A percentile compares a stretch with the other conserved stretches of the same genome.
Conservation (phyloP, 306 rosid species). For the Nissolia schottii region DNA sequence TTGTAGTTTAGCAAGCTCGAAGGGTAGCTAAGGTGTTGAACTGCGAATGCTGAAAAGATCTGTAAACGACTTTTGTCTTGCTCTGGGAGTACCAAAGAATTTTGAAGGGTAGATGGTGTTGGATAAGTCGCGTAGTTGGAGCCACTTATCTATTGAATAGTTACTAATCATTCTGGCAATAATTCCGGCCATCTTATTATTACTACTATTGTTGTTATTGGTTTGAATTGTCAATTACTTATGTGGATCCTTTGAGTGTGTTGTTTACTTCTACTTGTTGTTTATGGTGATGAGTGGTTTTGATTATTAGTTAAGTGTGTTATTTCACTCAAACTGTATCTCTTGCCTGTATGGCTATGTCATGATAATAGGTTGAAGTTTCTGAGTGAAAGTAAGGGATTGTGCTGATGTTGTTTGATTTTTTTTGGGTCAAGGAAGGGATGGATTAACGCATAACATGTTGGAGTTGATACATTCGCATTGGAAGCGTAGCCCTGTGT, state of each 20-base stretch:
- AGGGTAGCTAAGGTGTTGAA: not conserved
- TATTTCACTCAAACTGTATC: not conserved
- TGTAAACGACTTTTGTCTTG: not conserved
- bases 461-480: slow-evolving; percentile 94
- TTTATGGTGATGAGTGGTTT: not conserved
- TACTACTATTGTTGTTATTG: not conserved
- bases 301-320: not conserved
- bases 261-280: not conserved
- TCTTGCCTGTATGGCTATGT: not conserved
- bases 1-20: not conserved
- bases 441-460: slow-evolving; percentile 95
- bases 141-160: not conserved
- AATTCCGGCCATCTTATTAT: not conserved
- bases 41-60: not conserved
- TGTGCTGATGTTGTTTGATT: slow-evolving; percentile 24
- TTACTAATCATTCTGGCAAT: not conserved
- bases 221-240: not conserved
- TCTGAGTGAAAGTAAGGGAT: not conserved
- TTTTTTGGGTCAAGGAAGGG: slow-evolving; percentile 67
- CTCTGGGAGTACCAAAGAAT: no score
- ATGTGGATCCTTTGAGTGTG: not conserved
- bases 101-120: not conserved
- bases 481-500: slow-evolving; percentile 72
- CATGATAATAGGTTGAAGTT: not conserved
- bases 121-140: not conserved